phyloP scores from a whole-genome alignment of 169 alveolate species.

The Theileria equi region DNA sequence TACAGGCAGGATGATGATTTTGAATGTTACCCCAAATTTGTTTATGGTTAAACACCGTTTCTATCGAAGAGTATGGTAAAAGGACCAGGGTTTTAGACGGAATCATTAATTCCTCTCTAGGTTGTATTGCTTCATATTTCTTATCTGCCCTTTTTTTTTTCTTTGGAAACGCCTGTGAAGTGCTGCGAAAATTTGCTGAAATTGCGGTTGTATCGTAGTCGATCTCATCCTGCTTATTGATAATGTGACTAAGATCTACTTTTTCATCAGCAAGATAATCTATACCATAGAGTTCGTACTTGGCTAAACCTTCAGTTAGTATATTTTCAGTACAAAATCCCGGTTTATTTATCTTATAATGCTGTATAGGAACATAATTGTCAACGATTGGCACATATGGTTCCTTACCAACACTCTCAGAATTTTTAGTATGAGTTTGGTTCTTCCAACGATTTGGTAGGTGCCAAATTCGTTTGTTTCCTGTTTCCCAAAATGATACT shows the following conservation, averaged over 20 bases:
- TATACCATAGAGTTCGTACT: slow-evolving; percentile 54
- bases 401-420: neutral
- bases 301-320: slow-evolving; percentile 7
- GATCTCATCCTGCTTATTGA: slow-evolving; percentile 27
- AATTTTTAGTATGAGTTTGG: neutral
- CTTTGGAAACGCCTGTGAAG: neutral
- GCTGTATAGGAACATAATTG: slow-evolving; percentile 8
- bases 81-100: slow-evolving; percentile 73
- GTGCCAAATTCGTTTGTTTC: slow-evolving; percentile 58
- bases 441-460: slow-evolving; percentile 31
- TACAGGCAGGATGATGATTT: slow-evolving; percentile 82
- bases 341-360: neutral
- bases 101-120: slow-evolving; percentile 23
- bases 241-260: slow-evolving; percentile 14
- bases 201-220: slow-evolving; percentile 10
- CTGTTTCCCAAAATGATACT: slow-evolving; percentile 66
- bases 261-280: slow-evolving; percentile 56
- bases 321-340: neutral
- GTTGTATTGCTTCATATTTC: neutral
- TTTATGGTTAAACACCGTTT: slow-evolving; percentile 76
- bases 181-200: neutral
- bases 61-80: slow-evolving; percentile 80
- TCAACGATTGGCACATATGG: slow-evolving; percentile 1
- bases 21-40: slow-evolving; percentile 84
- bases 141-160: neutral